These are phyloP conservation scores for Hemileia vastatrix DNA, from an alignment of 1,284 basidiomycete genomes.

Conservation along the genomic window DNA sequence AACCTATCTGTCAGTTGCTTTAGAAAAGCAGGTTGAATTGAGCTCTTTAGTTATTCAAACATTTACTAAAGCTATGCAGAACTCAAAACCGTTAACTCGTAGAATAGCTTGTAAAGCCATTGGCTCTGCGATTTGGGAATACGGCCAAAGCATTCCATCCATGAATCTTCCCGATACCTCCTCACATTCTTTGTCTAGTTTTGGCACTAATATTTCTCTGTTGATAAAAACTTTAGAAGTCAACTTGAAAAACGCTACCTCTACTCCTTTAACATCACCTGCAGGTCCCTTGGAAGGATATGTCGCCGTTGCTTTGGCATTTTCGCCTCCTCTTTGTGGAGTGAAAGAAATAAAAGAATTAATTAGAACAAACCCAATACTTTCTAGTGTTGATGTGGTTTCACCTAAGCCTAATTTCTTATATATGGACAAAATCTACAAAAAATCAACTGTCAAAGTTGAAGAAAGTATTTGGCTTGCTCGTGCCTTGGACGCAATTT, in stretches of 20 bases:
- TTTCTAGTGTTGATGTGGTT: slow-evolving; percentile 42
- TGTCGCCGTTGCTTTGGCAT: slow-evolving; percentile 59
- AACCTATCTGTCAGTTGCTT: slow-evolving; percentile 12
- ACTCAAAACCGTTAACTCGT: slow-evolving; percentile 17
- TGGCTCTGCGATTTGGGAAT: slow-evolving; percentile 18
- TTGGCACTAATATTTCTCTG: too few species aligned
- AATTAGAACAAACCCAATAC: slow-evolving; percentile 35
- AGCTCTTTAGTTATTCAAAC: slow-evolving; percentile 4
- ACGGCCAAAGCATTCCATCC: background rate
- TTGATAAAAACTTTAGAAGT: slow-evolving; percentile 52
- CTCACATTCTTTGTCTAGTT: too few species aligned
- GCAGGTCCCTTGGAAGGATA: slow-evolving; percentile 73
- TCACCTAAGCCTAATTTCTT: slow-evolving; percentile 68
- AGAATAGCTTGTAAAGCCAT: slow-evolving; percentile 15
- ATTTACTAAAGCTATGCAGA: slow-evolving; percentile 20
- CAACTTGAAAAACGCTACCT: slow-evolving; percentile 57
- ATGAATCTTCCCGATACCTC: background rate
- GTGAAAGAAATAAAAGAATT: slow-evolving; percentile 23
- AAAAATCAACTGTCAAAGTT: slow-evolving; percentile 53
- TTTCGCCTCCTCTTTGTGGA: slow-evolving; percentile 21
- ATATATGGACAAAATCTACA: slow-evolving; percentile 73
- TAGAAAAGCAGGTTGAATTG: slow-evolving; percentile 4
- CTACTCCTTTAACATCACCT: slow-evolving; percentile 53
- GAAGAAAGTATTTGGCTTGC: slow-evolving; percentile 71
- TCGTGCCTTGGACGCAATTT: slow-evolving; percentile 54